Percentiles rank a stretch among this genome's conserved stretches.
Conservation (phyloP, 192 early-diverging fungal genomes). For the Backusella sp. region DNA sequence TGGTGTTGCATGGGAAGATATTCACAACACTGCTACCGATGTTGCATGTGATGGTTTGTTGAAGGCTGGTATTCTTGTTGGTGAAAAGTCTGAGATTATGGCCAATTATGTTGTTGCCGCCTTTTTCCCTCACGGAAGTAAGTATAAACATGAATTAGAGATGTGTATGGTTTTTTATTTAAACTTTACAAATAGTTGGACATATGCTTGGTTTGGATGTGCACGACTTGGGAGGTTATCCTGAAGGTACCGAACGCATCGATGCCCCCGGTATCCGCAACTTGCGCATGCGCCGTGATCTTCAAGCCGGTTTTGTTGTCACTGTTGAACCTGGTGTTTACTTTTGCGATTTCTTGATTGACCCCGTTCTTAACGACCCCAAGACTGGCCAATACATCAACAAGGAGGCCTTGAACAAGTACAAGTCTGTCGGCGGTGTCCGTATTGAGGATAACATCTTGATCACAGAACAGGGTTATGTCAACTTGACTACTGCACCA, state of each 20-base stretch:
- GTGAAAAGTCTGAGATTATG: conserved; percentile 59
- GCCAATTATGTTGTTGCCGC: conserved; percentile 69
- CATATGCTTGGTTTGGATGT: conserved; percentile 89
- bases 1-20: conserved; percentile 83
- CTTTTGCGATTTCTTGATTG: conserved; percentile 82
- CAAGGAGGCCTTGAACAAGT: conserved; percentile 61
- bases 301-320: conserved; percentile 80
- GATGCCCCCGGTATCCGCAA: conserved; percentile 71
- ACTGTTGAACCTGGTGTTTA: conserved; percentile 96
- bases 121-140: conserved; percentile 90
- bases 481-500: conserved; percentile 83
- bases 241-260: conserved; percentile 68
- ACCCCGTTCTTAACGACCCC: conserved; percentile 57
- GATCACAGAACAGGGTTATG: conserved; percentile 70
- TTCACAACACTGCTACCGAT: conserved; percentile 68
- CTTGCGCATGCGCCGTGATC: conserved; percentile 70
- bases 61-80: conserved; percentile 69
- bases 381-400: conserved; percentile 61
- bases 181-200: conserved; percentile 42
- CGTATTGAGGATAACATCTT: conserved; percentile 91
- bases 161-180: not conserved
- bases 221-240: conserved; percentile 91
- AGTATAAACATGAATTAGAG: not conserved
- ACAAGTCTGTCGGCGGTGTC: conserved; percentile 85
- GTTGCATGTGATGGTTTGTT: conserved; percentile 69